Base-by-base conservation (phyloP, 2,329 filamentous ascomycete genomes). In the Onygenales sp. region DNA sequence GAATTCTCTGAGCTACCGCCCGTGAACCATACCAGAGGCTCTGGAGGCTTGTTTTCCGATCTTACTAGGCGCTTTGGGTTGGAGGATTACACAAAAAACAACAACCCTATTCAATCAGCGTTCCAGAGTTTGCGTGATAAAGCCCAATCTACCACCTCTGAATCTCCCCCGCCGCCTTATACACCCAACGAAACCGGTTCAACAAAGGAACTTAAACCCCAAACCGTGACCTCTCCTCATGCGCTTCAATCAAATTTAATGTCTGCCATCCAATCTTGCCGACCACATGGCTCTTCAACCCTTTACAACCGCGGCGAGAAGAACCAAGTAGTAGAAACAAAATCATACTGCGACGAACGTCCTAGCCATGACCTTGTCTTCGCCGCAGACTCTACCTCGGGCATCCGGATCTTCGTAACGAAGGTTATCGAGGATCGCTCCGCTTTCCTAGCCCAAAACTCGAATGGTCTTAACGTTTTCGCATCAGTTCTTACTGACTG, bases 261-360 rank as follows among this genome's bases (percentile, higher is more conserved):
- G 43, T 87, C 85, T 53, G 90, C 91, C 2, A 84, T 95, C 65
- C 80, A 86, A 59, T 82, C 88, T 6, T 88, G 87, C 21, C 82
- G 89, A 39, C 77, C 89, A 1, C 85, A 91, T 67, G 85, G 87
- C 57, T 88, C 87, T 1, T 78, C 82, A 13, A 74, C 76, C 9
- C 71, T 95, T n/a, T 92, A 88, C 70, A 83, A 81, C 3, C 81
- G 82, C 21, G 88, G 88, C 0, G 74, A 81, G 51, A 85, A 86
- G 37, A 84, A 82, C 56, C 74, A 84, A 49, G 84, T 95, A 59
- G 86, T 86, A 64, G 90, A 95, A 67, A 86, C 88, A 60, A 81
- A 85, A 40, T 86, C 87, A 0, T 95, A 95, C 71, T 96, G 91
- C 67, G 91, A 96, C 71, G 79, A 82, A 59, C 85, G 76, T 27